Conservation (phyloP, 257 asterid genomes). For the Solanum gandarillasii region DNA sequence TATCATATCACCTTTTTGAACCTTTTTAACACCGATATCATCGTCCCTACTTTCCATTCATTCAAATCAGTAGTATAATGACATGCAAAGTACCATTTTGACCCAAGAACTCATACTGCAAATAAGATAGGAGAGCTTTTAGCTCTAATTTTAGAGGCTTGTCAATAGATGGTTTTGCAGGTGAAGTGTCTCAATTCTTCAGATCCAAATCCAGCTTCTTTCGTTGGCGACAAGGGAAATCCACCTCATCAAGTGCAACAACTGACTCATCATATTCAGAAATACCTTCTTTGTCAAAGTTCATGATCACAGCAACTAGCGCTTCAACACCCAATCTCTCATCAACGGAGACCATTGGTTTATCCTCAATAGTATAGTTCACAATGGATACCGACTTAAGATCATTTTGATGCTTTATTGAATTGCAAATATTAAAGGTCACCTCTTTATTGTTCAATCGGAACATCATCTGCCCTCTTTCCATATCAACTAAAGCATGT, state of each 20-base stretch:
- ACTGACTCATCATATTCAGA: background rate
- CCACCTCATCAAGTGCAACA: background rate
- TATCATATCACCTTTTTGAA: background rate
- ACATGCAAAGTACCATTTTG: too few species aligned
- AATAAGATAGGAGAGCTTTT: background rate
- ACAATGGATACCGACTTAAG: background rate
- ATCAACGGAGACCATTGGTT: background rate
- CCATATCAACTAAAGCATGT: background rate
- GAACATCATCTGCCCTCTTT: background rate
- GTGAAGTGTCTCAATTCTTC: too few species aligned
- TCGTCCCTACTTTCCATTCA: background rate
- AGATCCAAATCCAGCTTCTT: background rate
- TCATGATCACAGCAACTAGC: background rate
- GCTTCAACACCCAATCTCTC: background rate
- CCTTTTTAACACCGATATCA: too few species aligned
- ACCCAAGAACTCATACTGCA: background rate
- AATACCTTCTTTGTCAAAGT: background rate
- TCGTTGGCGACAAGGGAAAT: background rate
- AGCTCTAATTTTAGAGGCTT: background rate
- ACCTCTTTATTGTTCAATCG: background rate
- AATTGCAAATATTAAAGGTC: too few species aligned
- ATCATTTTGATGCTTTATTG: background rate
- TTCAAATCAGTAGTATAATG: too few species aligned
- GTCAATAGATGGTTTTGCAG: too few species aligned
- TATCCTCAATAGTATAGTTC: background rate